These are phyloP conservation scores for Trematosphaeria pertusa DNA, from an alignment of 2,329 filamentous ascomycete species.

Conservation along the genomic window DNA sequence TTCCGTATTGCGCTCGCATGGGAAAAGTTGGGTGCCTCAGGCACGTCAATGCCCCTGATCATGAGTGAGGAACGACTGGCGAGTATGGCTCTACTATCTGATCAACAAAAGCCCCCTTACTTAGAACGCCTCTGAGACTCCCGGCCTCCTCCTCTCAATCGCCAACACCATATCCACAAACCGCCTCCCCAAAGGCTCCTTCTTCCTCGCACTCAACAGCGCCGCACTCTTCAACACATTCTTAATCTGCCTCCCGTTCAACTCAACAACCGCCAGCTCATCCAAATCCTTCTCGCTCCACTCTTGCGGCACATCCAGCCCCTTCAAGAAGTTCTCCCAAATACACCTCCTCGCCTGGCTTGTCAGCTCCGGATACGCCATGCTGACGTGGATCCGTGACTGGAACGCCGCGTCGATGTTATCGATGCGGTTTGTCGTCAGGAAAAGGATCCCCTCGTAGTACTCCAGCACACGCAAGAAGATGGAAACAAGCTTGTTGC, in stretches of 20 bases:
- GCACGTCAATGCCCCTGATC: too few species aligned
- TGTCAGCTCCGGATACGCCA: constrained; percentile 37
- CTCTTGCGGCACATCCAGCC: constrained; percentile 16
- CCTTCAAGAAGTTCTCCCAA: constrained; percentile 39
- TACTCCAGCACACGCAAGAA: constrained; percentile 45
- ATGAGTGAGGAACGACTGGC: too few species aligned
- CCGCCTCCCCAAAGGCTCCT: constrained; percentile 30
- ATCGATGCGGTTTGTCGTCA: constrained; percentile 44
- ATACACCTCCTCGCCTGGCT: constrained; percentile 28
- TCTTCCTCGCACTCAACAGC: constrained; percentile 34
- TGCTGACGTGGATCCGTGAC: constrained; percentile 39
- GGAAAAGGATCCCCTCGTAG: constrained; percentile 43
- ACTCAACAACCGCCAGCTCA: constrained; percentile 49
- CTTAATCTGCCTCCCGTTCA: constrained; percentile 62
- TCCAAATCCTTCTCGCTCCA: constrained; percentile 39
- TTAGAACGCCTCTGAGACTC: too few species aligned
- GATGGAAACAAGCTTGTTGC: constrained; percentile 50
- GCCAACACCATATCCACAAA: constrained; percentile 39
- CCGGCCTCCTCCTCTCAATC: constrained; percentile 25
- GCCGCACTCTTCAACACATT: constrained; percentile 48
- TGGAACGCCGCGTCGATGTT: constrained; percentile 42
- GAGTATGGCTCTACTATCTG: too few species aligned
- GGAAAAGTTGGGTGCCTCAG: too few species aligned
- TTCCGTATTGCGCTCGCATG: too few species aligned
- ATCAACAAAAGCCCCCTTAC: too few species aligned